Evolutionary conservation across 805 yeast genomes (phyloP), one percentile per base, ranked within the genome.

Genomic region (Metschnikowia lochheadii): DNA sequence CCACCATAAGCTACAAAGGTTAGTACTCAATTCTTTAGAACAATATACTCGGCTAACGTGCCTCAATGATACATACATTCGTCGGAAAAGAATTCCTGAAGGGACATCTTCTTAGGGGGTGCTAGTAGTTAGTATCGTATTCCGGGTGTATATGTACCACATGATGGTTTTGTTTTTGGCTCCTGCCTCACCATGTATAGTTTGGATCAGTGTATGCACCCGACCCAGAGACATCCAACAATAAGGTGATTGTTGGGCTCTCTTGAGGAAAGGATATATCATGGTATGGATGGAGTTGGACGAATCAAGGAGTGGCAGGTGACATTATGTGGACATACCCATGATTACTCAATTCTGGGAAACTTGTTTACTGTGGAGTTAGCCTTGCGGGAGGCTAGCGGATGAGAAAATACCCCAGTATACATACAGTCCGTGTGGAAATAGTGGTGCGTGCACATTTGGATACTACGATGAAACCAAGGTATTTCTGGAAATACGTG

Each of bases 91-190:
- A 74, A 74, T 64, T 74, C 78, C 60, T 69, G 73, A 52, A 74
- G 69, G 50, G 73, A 64, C 78, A 74, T 74, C 62, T 73, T 73
- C 60, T 72, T 74, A 32, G 76, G 76, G 41, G 77, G 76, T 42
- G 56, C 75, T 70, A 47, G 47, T 37, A 45, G 56, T 58, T 56
- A 57, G 51, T 50, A 44, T 33, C 41, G 18, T 14, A 39, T 21
- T n/a, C 10, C 26, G 7, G 14, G 14, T 26, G 29, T 26, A 26
- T 26, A 8, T 26, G 29, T 26, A 10, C 11, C 29, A 26, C 29
- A 26, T 3, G 29, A 26, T 8, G 29, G 13, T 26, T 26, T 26
- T 11, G 29, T 26, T 26, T 26, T 8, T 26, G 29, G 29, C 29
- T 26, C 29, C 29, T 26, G 29, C 11, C 29, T 26, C 29, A 26